These are phyloP conservation scores for Phaffomyces antillensis DNA, from an alignment of 805 yeast species.

Conservation along the genomic window DNA sequence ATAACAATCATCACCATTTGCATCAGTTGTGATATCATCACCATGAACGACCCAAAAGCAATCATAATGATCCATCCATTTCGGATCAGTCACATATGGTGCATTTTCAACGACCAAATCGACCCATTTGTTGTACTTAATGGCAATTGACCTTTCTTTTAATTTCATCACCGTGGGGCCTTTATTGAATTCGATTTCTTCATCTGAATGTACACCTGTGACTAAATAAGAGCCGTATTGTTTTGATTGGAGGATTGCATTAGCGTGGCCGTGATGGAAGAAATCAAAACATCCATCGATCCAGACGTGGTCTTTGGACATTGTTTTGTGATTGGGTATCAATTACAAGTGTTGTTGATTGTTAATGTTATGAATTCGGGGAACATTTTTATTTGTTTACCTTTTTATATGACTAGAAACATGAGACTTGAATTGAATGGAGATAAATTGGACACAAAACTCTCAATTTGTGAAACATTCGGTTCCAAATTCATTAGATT, in stretches of 20 bases:
- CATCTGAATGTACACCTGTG: conserved; percentile 92
- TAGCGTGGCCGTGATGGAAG: conserved; percentile 97
- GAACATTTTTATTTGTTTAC: background rate
- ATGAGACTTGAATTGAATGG: background rate
- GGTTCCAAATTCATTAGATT: background rate
- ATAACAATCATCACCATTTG: conserved; percentile 91
- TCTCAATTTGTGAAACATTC: background rate
- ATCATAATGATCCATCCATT: conserved; percentile 54
- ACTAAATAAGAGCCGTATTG: conserved; percentile 67
- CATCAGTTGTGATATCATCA: conserved; percentile 95
- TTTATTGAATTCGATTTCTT: conserved; percentile 72
- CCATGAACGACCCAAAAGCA: conserved; percentile 97
- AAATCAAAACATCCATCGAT: conserved; percentile 98
- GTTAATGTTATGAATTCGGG: no score
- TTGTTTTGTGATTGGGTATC: background rate
- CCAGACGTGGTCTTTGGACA: conserved; percentile 53
- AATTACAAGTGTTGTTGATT: no score
- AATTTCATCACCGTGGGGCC: conserved; percentile 92
- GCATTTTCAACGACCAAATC: conserved; percentile 65
- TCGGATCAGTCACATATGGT: conserved; percentile 89
- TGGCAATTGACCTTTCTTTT: conserved; percentile 76
- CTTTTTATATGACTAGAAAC: background rate
- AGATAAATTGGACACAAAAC: background rate
- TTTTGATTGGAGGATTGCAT: conserved; percentile 91
- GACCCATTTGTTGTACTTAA: conserved; percentile 87